A percentile compares a stretch with the other conserved stretches of the same genome.
Evolutionary conservation across 805 yeast genomes (phyloP).

Genomic region (Millerozyma miso): DNA sequence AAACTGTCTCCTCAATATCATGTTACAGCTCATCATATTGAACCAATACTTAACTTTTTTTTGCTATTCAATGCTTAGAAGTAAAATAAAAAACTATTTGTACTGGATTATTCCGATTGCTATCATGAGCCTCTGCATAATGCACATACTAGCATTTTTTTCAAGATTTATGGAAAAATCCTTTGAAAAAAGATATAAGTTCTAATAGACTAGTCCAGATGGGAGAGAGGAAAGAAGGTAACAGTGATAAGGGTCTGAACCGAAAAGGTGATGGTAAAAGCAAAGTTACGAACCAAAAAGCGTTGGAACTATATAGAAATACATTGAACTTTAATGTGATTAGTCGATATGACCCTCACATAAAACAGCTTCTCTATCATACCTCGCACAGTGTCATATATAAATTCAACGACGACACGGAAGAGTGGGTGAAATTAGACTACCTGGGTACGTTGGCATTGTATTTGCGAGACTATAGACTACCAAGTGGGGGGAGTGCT

Average conservation of each 20-base stretch:
- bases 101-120: not conserved
- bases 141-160: not conserved
- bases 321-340: slow-evolving; percentile 74
- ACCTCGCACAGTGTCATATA: slow-evolving; percentile 73
- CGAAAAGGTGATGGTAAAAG: slow-evolving; percentile 15
- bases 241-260: not conserved
- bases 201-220: not conserved
- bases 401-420: slow-evolving; percentile 50
- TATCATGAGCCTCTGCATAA: not conserved
- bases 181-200: not conserved
- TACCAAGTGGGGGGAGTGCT: slow-evolving; percentile 15
- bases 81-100: no score
- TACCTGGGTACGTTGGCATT: slow-evolving; percentile 68
- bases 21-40: not conserved
- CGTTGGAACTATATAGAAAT: slow-evolving; percentile 59
- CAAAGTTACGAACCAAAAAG: slow-evolving; percentile 39
- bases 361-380: slow-evolving; percentile 61
- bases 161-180: not conserved
- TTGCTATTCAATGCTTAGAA: not conserved
- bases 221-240: not conserved
- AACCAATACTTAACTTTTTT: not conserved
- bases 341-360: slow-evolving; percentile 69
- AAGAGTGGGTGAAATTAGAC: slow-evolving; percentile 69
- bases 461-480: slow-evolving; percentile 48
- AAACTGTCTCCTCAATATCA: slow-evolving; percentile 2